Evolutionary conservation across 1,284 basidiomycete species (phyloP).

Genomic region (Gymnopus androsaceus): DNA sequence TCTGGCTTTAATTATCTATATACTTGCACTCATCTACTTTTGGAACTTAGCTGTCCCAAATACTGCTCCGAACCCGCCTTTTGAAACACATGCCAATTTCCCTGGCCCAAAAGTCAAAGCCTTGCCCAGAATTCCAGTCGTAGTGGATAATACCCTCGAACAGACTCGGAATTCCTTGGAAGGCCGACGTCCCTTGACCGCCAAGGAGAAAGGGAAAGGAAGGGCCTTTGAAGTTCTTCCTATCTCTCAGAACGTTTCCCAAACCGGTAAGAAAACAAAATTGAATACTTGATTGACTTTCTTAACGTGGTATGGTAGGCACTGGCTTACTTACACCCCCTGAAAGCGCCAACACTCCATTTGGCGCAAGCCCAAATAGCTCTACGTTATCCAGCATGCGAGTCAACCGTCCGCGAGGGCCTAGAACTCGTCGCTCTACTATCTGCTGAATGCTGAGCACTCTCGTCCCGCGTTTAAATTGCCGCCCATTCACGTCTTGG

Average conservation of each 20-base stretch:
- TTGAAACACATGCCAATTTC: neutral
- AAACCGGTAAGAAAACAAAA: neutral
- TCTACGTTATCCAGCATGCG: neutral
- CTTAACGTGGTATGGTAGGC: neutral
- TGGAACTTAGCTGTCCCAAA: neutral
- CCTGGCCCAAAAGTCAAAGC: neutral
- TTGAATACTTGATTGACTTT: neutral
- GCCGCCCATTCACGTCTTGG: neutral
- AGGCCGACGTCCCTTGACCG: neutral
- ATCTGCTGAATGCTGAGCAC: neutral
- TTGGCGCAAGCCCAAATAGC: neutral
- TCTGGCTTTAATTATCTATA: neutral
- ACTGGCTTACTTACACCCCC: slow-evolving; percentile 7
- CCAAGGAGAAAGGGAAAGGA: slow-evolving; percentile 1
- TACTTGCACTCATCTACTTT: too few species aligned
- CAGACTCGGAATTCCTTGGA: neutral
- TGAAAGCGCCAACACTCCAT: neutral
- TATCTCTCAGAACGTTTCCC: neutral
- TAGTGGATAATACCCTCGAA: neutral
- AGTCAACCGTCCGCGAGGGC: neutral
- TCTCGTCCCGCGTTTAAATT: neutral
- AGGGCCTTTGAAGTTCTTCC: neutral
- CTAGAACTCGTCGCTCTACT: slow-evolving; percentile 6
- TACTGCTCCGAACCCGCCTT: neutral
- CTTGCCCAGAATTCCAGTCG: neutral